These are phyloP conservation scores for Pontederia paniculata DNA, from an alignment of 176 grass and related monocot species.

Conservation along the genomic window DNA sequence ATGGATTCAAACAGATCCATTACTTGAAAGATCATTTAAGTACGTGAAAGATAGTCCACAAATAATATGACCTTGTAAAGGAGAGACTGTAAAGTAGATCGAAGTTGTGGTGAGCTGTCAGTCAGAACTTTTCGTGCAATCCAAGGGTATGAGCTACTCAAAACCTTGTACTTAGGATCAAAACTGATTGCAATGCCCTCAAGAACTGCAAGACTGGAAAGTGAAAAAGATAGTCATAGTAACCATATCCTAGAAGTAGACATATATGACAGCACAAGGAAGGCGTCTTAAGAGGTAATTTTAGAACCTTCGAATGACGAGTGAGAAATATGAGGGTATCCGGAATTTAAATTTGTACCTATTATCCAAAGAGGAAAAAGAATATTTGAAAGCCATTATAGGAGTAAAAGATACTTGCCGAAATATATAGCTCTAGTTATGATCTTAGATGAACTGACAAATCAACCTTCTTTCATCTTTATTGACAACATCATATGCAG, in stretches of 20 bases:
- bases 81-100: constrained; percentile 62
- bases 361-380: constrained; percentile 17
- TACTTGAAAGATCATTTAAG: constrained; percentile 3
- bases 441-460: too few relatives aligned
- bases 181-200: constrained; percentile 91
- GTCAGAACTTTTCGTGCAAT: constrained; percentile 99
- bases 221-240: background rate
- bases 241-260: background rate
- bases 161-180: constrained; percentile 90
- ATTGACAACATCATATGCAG: too few relatives aligned
- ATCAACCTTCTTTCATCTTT: too few relatives aligned
- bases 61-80: constrained; percentile 64
- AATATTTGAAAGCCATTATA: constrained; percentile 17
- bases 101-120: constrained; percentile 77
- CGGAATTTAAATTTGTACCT: constrained; percentile 99
- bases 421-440: too few relatives aligned
- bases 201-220: constrained; percentile 89
- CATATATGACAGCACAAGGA: background rate
- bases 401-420: constrained; percentile 1
- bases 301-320: constrained; percentile 88
- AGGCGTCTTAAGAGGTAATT: background rate
- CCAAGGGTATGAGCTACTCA: constrained; percentile 96
- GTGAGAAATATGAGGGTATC: constrained; percentile 97
- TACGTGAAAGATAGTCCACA: constrained; percentile 5
- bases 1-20: constrained; percentile 3